Evolutionary conservation across 2,329 filamentous ascomycete species (phyloP).

Genomic region (Anisogramma anomala): DNA sequence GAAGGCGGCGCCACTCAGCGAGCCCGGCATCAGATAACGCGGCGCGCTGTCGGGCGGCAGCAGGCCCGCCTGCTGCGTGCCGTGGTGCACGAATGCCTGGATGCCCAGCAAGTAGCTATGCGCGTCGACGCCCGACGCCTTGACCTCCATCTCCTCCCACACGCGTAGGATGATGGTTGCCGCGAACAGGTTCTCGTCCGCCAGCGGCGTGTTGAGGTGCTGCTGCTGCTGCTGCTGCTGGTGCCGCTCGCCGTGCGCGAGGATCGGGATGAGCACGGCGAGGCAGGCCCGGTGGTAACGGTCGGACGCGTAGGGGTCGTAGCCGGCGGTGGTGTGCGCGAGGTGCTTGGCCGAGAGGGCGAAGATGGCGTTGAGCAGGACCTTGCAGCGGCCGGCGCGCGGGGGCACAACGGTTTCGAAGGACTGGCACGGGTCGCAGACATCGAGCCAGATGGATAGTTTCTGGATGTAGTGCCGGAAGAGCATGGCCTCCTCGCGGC

Average conservation of each 20-base stretch:
- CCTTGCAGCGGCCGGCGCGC: slow-evolving; percentile 36
- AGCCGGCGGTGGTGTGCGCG: slow-evolving; percentile 33
- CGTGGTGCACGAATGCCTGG: slow-evolving; percentile 33
- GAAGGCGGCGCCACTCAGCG: slow-evolving; percentile 41
- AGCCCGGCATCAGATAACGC: slow-evolving; percentile 28
- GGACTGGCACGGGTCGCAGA: slow-evolving; percentile 31
- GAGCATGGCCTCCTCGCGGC: slow-evolving; percentile 20
- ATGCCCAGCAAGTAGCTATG: slow-evolving; percentile 37
- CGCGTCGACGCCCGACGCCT: slow-evolving; percentile 30
- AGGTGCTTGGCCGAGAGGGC: slow-evolving; percentile 45
- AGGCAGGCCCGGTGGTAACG: slow-evolving; percentile 44
- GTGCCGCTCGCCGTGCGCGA: slow-evolving; percentile 21
- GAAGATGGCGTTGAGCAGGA: slow-evolving; percentile 45
- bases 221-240: slow-evolving; percentile 7
- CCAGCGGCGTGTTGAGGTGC: slow-evolving; percentile 22
- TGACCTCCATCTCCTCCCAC: slow-evolving; percentile 43
- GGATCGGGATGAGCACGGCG: slow-evolving; percentile 34
- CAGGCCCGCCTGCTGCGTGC: slow-evolving; percentile 18
- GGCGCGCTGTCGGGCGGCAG: too few relatives aligned
- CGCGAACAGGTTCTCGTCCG: slow-evolving; percentile 41
- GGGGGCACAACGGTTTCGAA: slow-evolving; percentile 44
- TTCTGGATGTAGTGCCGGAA: slow-evolving; percentile 25
- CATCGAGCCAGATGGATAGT: slow-evolving; percentile 30
- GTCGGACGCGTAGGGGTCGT: slow-evolving; percentile 38
- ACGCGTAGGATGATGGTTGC: slow-evolving; percentile 46